Percentiles rank a stretch among this genome's conserved stretches.
Evolutionary conservation across 2,329 filamentous ascomycete genomes (phyloP).

Genomic region (Monosporascus sp.): DNA sequence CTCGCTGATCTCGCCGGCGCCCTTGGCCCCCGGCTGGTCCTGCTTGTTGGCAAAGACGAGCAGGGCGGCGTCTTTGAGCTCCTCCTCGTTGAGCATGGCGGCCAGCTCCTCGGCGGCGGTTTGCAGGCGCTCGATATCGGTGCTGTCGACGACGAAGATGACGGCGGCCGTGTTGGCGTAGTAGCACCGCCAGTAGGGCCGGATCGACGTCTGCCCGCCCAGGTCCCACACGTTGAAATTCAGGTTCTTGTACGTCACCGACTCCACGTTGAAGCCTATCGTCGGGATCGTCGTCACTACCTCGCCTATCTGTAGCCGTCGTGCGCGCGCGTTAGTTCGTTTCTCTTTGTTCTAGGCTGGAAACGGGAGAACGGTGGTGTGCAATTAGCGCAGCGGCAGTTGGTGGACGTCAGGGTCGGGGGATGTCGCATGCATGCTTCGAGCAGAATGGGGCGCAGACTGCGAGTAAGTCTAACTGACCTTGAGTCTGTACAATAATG

Average conservation of each 20-base stretch:
- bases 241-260: constrained; percentile 95
- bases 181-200: constrained; percentile 99
- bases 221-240: constrained; percentile 99
- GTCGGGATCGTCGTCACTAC: constrained; percentile 99
- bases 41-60: constrained; percentile 99
- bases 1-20: constrained; percentile 93
- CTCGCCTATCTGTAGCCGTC: constrained; percentile 72
- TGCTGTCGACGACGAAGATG: constrained; percentile 97
- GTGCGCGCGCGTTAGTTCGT: constrained; percentile 4
- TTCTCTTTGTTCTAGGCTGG: not conserved
- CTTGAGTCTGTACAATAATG: constrained; percentile 92
- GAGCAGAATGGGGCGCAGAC: not conserved
- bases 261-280: constrained; percentile 99
- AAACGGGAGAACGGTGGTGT: not conserved
- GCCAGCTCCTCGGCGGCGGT: constrained; percentile 89
- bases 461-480: constrained; percentile 39
- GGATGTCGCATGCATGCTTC: not conserved
- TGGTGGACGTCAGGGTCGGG: not conserved
- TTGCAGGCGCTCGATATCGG: constrained; percentile 89
- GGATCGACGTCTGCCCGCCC: constrained; percentile 95
- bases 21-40: constrained; percentile 94
- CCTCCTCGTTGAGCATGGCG: constrained; percentile 95
- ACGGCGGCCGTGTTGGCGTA: constrained; percentile 98
- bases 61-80: constrained; percentile 85
- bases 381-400: too few species aligned